A percentile compares a stretch with the other conserved stretches of the same genome.
These are phyloP conservation scores for Amanita brunnescens DNA, from an alignment of 768 basidiomycete genomes.

Conservation along the genomic window DNA sequence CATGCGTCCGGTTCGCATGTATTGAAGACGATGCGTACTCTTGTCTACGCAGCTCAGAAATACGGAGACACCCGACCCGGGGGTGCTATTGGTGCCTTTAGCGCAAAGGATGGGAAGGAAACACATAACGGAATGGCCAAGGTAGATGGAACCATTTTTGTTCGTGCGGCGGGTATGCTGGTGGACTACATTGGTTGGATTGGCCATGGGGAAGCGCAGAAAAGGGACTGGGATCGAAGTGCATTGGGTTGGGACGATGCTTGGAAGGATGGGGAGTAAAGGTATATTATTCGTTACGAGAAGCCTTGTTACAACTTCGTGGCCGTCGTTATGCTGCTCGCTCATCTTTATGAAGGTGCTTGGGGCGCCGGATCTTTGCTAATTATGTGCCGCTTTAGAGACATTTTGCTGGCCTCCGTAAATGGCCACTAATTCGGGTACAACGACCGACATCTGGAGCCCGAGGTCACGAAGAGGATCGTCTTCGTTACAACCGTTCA, in stretches of 20 bases:
- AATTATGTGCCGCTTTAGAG: slow-evolving; percentile 77
- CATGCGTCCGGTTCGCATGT: slow-evolving; percentile 47
- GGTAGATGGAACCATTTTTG: slow-evolving; percentile 50
- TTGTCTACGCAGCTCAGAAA: slow-evolving; percentile 37
- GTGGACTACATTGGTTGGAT: slow-evolving; percentile 52
- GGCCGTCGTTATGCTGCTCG: slow-evolving; percentile 96
- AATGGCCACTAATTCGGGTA: slow-evolving; percentile 29
- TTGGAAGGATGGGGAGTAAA: slow-evolving; percentile 32
- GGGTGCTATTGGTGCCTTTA: slow-evolving; percentile 33
- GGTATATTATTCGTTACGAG: background rate
- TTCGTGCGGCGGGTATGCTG: slow-evolving; percentile 47
- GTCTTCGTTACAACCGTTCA: slow-evolving; percentile 23
- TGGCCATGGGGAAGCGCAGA: slow-evolving; percentile 37
- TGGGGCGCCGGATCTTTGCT: slow-evolving; percentile 93
- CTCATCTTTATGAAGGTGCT: slow-evolving; percentile 87
- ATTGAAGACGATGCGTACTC: slow-evolving; percentile 38
- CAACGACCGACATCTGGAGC: slow-evolving; percentile 41
- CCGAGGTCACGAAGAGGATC: slow-evolving; percentile 25
- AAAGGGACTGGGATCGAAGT: slow-evolving; percentile 43
- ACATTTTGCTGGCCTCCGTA: slow-evolving; percentile 43
- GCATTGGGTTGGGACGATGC: slow-evolving; percentile 55
- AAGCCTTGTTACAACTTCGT: slow-evolving; percentile 37
- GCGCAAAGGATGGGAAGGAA: slow-evolving; percentile 27
- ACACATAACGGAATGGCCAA: slow-evolving; percentile 33
- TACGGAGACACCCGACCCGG: slow-evolving; percentile 36